Evolutionary conservation across 495 filamentous ascomycete species (phyloP), one percentile per base, ranked within the genome.

Genomic region (Beverwykella pulmonaria): DNA sequence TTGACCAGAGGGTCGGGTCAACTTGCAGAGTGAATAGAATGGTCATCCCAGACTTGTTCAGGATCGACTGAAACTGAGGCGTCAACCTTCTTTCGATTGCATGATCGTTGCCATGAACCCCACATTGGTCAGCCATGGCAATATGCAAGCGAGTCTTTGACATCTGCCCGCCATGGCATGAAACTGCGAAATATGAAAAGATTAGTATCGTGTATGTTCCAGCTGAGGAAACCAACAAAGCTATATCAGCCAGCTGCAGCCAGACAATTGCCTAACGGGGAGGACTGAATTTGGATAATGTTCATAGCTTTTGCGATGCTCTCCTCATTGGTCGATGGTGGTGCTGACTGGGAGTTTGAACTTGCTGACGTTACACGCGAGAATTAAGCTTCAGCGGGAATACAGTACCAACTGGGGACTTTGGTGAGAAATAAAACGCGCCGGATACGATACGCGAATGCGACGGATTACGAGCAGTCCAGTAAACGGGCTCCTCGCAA

Each of bases 301-400:
- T 34, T 41, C 12, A 12, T 12, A 23, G 23, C 12, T 41, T 5
- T 30, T 54, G 25, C 12, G 52, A 22, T 34, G n/a, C 8, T 7
- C 4, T 20, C 2, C 27, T n/a, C 19, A 62, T 65, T 52, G 23
- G 53, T 26, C 22, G 26, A n/a, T n/a, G 44, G 23, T 15, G 17
- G 0, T 50, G 64, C 57, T 67, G 64, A 67, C 64, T 55, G 8
- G 57, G 19, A 19, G 32, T 49, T 5, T 48, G 57, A 41, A 19
- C 19, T 19, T 61, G 63, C 63, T 67, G 63, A 67, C 63, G 48
- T 57, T 61, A 41, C 63, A 52, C 26, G 63, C 57, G 56, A 61
- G 36, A 56, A 46, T 49, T 50, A 61, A 67, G 57, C 57, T 61
- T 57, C 25, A 23, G 50, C n/a, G 36, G 39, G 39, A 44, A 44